Base-by-base conservation (phyloP, 805 yeast species). In the Candida rishiriensis region DNA sequence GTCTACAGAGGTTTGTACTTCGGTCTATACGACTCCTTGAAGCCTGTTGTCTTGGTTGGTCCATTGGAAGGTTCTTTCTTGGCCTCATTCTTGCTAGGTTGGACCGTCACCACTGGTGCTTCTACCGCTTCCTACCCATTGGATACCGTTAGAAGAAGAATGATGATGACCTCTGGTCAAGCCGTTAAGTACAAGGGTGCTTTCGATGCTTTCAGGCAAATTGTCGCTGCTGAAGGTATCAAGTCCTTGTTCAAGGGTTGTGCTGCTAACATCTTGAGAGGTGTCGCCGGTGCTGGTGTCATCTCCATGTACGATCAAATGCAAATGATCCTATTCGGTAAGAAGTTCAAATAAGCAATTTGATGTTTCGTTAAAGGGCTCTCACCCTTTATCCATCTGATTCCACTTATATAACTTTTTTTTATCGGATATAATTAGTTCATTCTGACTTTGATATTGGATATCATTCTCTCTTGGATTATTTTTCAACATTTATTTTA, bases 271-370 rank as follows among this genome's bases (percentile, higher is more conserved):
- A 89, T 89, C 83, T 82, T 89, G 76, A 89, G 97, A 85, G 97
- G 97, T 88, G 96, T 89, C 71, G 97, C 97, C 75, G 96, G 96
- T 83, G 97, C 97, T 70, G 96, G 96, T 87, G 97, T 90, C 66
- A 88, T 89, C 74, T 89, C 97, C 79, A 68, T 90, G 81, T 89
- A 90, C 81, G 97, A 90, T 76, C 96, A 89, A 79, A 79, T 89
- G 73, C 97, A 89, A 79, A 74, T 89, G 76, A 83, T 89, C 81
- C 48, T 90, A 64, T 88, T 89, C 75, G 97, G 97, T 76, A 88
- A 89, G 88, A 88, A 88, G 77, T 89, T 88, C 83, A 75, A 83
- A 76, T 78, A 74, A 70, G 56, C 61, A 47, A 49, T 30, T 56
- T 61, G 36, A 50, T 43, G 11, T n/a, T 14, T 15, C 7, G 7